Conservation (phyloP, 2,329 filamentous ascomycete species). For the Tolypocladium paradoxum region DNA sequence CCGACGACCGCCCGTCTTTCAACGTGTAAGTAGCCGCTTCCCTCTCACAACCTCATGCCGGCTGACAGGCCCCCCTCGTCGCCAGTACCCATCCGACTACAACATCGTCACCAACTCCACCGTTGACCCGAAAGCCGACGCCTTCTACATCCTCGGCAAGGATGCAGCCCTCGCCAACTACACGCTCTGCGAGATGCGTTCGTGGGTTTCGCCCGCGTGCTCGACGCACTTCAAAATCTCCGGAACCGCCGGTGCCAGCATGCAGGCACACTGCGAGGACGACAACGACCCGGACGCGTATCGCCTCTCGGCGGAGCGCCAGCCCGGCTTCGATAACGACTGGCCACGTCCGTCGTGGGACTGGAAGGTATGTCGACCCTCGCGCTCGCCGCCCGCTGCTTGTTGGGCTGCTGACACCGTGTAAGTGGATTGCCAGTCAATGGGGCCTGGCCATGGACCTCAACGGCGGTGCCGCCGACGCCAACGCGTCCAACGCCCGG, state of each 20-base stretch:
- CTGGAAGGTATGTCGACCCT: conserved; percentile 30
- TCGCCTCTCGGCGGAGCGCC: conserved; percentile 24
- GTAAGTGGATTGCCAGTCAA: conserved; percentile 34
- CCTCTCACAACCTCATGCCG: conserved; percentile 9
- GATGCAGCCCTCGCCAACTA: conserved; percentile 33
- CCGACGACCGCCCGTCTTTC: conserved; percentile 42
- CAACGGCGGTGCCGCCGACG: conserved; percentile 41
- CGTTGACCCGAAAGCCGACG: conserved; percentile 24
- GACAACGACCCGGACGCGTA: conserved; percentile 44
- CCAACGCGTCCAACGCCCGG: conserved; percentile 47
- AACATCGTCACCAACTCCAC: conserved; percentile 56
- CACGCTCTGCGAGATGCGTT: conserved; percentile 57
- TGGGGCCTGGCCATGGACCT: conserved; percentile 47
- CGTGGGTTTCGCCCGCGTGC: conserved; percentile 53
- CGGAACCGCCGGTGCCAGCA: conserved; percentile 43
- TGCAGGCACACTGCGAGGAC: conserved; percentile 53
- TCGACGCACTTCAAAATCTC: conserved; percentile 51
- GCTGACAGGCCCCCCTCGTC: fast-evolving
- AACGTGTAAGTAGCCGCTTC: conserved; percentile 22
- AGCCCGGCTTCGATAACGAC: conserved; percentile 9
- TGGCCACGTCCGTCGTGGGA: conserved; percentile 28
- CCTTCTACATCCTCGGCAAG: conserved; percentile 58
- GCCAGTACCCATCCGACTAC: conserved; percentile 43
- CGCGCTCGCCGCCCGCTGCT: not conserved
- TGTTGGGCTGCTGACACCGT: conserved; percentile 1